Evolutionary conservation across 208 protist species (phyloP), one percentile per base, ranked within the genome.

Genomic region (Leishmania martiniquensis): DNA sequence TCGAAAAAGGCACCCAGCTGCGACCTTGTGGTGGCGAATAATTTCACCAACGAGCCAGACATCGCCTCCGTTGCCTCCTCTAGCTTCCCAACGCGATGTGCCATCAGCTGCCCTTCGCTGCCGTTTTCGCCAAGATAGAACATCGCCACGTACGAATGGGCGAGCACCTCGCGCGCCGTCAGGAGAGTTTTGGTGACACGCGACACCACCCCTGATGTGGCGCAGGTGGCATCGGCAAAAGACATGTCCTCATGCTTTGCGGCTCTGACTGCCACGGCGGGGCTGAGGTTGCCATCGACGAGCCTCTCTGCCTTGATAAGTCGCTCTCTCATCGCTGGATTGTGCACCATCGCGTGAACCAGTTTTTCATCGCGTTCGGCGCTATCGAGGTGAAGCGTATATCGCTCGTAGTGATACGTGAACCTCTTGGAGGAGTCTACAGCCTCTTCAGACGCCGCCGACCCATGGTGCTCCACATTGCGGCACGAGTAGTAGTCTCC

Each of bases 401-500:
- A 80, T 13, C 81, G 75, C n/a, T 74, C 76, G 55, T 67, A 80
- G 49, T 80, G 76, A 39, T 83, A 83, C 49, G 68, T 75, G 55
- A 83, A 83, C 45, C 54, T 60, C 47, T 63, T 32, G 25, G 66
- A 70, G 12, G 60, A 7, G 4, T 29, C 32, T 15, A 74, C 63
- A 5, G 32, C 78, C n/a, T 39, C 45, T 15, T 45, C 10, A 7
- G 54, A 51, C 2, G 37, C 15, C 42, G 10, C 32, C 0, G 34
- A 4, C 9, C n/a, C 29, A 44, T 49, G 25, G 37, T 15, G 4
- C 3, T 49, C 29, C 32, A 69, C 78, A 12, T 83, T 83, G 34
- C 72, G 71, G 59, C 78, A 83, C 37, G 78, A 83, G 73, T 83
- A 83, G 73, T 55, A 76, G 70, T 84, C 69, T n/a, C 75, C 75